Percentiles rank a stretch among this genome's conserved stretches.
These are phyloP conservation scores for Neurospora sublineolata DNA, from an alignment of 495 filamentous ascomycete species.

Conservation along the genomic window DNA sequence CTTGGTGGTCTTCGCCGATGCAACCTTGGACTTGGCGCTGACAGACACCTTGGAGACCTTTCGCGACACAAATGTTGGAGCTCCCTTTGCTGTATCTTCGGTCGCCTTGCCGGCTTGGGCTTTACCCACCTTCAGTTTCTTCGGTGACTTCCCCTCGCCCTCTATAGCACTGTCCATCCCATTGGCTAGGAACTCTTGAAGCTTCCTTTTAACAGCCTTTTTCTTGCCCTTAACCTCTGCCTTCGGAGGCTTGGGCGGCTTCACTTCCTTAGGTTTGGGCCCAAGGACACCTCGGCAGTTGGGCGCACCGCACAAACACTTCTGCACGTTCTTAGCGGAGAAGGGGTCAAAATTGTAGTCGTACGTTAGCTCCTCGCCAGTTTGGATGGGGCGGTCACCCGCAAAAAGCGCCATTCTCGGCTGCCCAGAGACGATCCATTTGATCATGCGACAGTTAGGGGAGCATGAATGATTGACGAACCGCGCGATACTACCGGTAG, in stretches of 20 bases:
- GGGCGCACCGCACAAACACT: slow-evolving; percentile 66
- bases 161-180: slow-evolving; percentile 5
- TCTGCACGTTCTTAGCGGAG: slow-evolving; percentile 69
- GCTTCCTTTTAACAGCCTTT: slow-evolving; percentile 22
- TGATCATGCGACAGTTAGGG: slow-evolving; percentile 95
- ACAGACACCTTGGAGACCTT: slow-evolving; percentile 28
- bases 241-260: slow-evolving; percentile 27
- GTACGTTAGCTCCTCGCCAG: slow-evolving; percentile 94
- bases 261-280: slow-evolving; percentile 52
- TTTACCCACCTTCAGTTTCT: slow-evolving; percentile 24
- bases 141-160: slow-evolving; percentile 7
- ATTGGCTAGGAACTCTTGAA: slow-evolving; percentile 16
- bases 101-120: slow-evolving; percentile 12
- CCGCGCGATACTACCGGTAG: slow-evolving; percentile 84
- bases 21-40: slow-evolving; percentile 14
- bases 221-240: slow-evolving; percentile 19
- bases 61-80: slow-evolving; percentile 23
- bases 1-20: slow-evolving; percentile 9
- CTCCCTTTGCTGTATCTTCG: slow-evolving; percentile 18
- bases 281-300: slow-evolving; percentile 73
- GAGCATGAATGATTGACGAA: slow-evolving; percentile 97
- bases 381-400: slow-evolving; percentile 76
- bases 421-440: slow-evolving; percentile 91
- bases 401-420: slow-evolving; percentile 97
- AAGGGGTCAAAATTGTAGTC: slow-evolving; percentile 98